A percentile compares a stretch with the other conserved stretches of the same genome.
These are phyloP conservation scores for Ganoderma lucidum DNA, from an alignment of 1,284 basidiomycete genomes.

Conservation along the genomic window DNA sequence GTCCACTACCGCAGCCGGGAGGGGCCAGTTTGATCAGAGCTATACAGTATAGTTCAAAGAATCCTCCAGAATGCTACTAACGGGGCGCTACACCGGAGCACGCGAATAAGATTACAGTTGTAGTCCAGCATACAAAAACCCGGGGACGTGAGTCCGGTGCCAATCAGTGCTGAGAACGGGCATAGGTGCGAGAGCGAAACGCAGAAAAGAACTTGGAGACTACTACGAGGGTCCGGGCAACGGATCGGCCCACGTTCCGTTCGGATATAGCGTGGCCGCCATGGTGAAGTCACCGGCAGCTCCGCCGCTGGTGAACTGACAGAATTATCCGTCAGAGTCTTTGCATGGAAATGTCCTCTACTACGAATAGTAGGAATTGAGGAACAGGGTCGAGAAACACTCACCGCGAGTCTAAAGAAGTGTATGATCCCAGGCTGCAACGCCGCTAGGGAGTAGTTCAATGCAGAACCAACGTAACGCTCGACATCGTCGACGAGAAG, in stretches of 20 bases:
- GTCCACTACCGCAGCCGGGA: background rate
- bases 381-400: conserved; percentile 40
- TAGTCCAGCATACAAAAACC: conserved; percentile 24
- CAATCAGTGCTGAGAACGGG: conserved; percentile 5
- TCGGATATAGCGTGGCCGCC: conserved; percentile 79
- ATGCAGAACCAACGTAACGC: conserved; percentile 69
- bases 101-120: conserved; percentile 26
- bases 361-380: background rate
- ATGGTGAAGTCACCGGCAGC: conserved; percentile 82
- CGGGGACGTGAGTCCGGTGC: conserved; percentile 14
- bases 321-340: background rate
- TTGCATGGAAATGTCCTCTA: background rate
- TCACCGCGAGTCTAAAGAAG: conserved; percentile 85
- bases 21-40: background rate
- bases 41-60: background rate
- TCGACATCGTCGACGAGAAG: conserved; percentile 89
- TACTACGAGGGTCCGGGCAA: conserved; percentile 67
- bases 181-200: too few species aligned
- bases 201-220: background rate
- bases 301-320: conserved; percentile 62
- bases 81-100: conserved; percentile 21
- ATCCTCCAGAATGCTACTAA: conserved; percentile 10
- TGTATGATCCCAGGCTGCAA: conserved; percentile 73
- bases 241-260: conserved; percentile 85
- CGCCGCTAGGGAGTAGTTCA: conserved; percentile 73